Percentiles rank a stretch among this genome's conserved stretches.
Evolutionary conservation across 1,139 yeast species (phyloP).

Genomic region (Candida labiduridarum): DNA sequence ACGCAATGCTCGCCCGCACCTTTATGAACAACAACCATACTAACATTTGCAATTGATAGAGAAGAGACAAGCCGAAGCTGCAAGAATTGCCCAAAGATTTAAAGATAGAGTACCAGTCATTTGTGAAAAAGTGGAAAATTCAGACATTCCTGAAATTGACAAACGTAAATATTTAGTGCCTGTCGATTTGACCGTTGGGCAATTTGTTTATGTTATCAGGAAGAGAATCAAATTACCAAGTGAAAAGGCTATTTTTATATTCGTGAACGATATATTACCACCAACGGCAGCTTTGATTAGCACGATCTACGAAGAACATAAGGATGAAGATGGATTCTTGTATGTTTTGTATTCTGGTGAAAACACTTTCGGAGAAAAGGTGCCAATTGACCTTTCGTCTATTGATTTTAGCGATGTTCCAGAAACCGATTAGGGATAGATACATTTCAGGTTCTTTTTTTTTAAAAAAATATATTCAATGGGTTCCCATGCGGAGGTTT

Average conservation of each 20-base stretch:
- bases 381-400: slow-evolving; percentile 21
- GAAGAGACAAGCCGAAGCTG: slow-evolving; percentile 94
- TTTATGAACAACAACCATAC: slow-evolving; percentile 15
- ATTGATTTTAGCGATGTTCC: slow-evolving; percentile 15
- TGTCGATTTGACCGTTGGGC: slow-evolving; percentile 94
- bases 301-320: slow-evolving; percentile 91
- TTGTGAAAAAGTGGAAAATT: slow-evolving; percentile 96
- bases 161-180: slow-evolving; percentile 97
- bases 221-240: slow-evolving; percentile 94
- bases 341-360: slow-evolving; percentile 91
- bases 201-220: slow-evolving; percentile 94
- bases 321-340: slow-evolving; percentile 95
- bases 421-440: not conserved
- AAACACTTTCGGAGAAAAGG: slow-evolving; percentile 70
- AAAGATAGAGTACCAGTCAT: slow-evolving; percentile 93
- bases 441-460: not conserved
- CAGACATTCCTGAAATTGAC: slow-evolving; percentile 94
- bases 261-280: slow-evolving; percentile 94
- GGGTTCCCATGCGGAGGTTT: not conserved
- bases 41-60: slow-evolving; percentile 45
- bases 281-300: slow-evolving; percentile 98
- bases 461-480: not conserved
- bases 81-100: slow-evolving; percentile 87
- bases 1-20: not conserved
- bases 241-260: slow-evolving; percentile 96